Conservation (phyloP, 495 filamentous ascomycete genomes). For the Aspergillus campestris region DNA sequence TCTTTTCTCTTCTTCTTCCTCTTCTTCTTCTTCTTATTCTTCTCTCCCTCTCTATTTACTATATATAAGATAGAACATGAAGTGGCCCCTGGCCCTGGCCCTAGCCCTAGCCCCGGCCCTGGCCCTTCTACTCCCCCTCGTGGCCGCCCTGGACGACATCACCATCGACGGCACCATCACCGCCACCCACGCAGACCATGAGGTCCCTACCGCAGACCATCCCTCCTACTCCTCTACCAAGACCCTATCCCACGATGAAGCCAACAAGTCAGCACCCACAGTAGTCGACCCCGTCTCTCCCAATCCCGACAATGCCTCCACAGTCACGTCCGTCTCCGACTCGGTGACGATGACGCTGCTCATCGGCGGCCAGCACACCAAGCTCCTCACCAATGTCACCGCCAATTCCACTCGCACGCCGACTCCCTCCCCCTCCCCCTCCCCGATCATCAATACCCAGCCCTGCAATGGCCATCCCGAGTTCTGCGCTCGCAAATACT, state of each 20-base stretch:
- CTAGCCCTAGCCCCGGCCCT: neutral
- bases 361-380: slow-evolving; percentile 26
- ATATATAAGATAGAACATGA: neutral
- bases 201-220: slow-evolving; percentile 26
- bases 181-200: slow-evolving; percentile 16
- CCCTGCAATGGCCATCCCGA: slow-evolving; percentile 86
- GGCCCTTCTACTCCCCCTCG: slow-evolving; percentile 9
- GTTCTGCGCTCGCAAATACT: slow-evolving; percentile 72
- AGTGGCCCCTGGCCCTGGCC: too few species aligned
- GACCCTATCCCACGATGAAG: slow-evolving; percentile 18
- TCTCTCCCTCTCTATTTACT: neutral
- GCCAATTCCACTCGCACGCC: slow-evolving; percentile 30
- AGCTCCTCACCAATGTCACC: slow-evolving; percentile 35
- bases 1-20: neutral
- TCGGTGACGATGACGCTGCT: slow-evolving; percentile 36
- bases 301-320: slow-evolving; percentile 12
- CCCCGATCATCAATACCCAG: slow-evolving; percentile 56
- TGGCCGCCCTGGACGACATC: slow-evolving; percentile 8
- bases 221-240: slow-evolving; percentile 31
- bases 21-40: neutral
- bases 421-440: slow-evolving; percentile 29
- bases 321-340: slow-evolving; percentile 21
- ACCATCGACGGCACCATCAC: slow-evolving; percentile 17
- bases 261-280: slow-evolving; percentile 11
- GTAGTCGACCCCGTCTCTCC: slow-evolving; percentile 22